Conservation (phyloP, 2,329 filamentous ascomycete genomes). For the Colletotrichum falcatum region DNA sequence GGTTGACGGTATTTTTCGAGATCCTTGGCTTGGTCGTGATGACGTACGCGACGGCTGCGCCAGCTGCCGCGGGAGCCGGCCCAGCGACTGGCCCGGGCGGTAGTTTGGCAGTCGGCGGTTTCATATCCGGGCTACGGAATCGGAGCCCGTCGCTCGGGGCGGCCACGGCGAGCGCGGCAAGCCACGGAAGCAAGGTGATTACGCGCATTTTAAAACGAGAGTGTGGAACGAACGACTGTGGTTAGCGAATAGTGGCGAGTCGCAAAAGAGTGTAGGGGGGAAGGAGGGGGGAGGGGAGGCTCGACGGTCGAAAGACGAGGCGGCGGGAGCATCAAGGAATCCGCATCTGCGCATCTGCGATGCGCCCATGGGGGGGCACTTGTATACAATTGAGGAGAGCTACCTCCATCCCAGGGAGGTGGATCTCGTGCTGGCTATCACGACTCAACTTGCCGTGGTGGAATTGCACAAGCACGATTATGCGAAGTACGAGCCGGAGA, state of each 20-base stretch:
- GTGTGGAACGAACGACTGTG: not conserved
- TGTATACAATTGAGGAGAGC: not conserved
- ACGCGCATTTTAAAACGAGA: constrained; percentile 4
- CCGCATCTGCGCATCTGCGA: too few species aligned
- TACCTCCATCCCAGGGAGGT: not conserved
- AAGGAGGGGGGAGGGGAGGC: too few species aligned
- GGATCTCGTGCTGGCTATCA: not conserved
- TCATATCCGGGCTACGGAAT: too few species aligned
- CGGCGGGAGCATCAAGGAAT: not conserved
- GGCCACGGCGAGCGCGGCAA: not conserved
- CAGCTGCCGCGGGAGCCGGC: too few species aligned
- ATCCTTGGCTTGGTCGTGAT: not conserved
- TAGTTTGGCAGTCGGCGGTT: too few species aligned
- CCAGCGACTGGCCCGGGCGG: too few species aligned
- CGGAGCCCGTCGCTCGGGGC: not conserved
- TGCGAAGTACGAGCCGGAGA: too few species aligned
- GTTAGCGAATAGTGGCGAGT: not conserved
- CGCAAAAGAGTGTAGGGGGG: not conserved
- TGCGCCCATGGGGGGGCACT: not conserved
- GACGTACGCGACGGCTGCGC: not conserved
- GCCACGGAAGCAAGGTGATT: not conserved
- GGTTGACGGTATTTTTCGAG: constrained; percentile 2
- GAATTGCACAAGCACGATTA: too few species aligned
- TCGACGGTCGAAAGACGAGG: not conserved
- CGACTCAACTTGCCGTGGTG: not conserved